Evolutionary conservation across 805 yeast genomes (phyloP), one percentile per base, ranked within the genome.

Genomic region (Saccharomycopsis babjevae): DNA sequence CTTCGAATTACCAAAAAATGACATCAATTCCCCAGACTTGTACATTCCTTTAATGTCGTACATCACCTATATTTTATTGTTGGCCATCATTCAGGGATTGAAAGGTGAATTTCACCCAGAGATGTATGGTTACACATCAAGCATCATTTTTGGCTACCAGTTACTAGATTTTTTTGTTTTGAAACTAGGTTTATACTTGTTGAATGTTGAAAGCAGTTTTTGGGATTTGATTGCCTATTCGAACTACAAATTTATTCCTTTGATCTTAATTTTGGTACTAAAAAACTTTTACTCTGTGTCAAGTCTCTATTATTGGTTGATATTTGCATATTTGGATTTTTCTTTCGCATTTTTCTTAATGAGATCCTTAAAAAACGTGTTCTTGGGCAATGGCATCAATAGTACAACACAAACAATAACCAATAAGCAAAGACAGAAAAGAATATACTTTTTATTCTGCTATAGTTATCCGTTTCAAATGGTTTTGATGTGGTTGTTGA

Each of bases 41-140:
- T 94, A 94, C 73, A 89, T 94, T 59, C 99, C 99, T 5, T 64
- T 89, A 63, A 94, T 96, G 97, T 89, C 97, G 1, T 82, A 88
- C 68, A 82, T 90, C 57, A 90, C 98, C 0, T 92, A 92, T 69
- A 85, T 93, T 57, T 75, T 94, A 63, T 78, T 89, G 42, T 84
- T 93, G 81, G 93, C 97, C 1, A 79, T 88, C 25, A 80, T 88
- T 65, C 88, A 89, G 62, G 99, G 99, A 11, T 74, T 93, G 59
- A 82, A 84, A 61, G 97, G 96, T 32, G 85, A 85, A 36, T 94
- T 94, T 76, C 96, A 93, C 68, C 99, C 99, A 0, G 92, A 92
- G 70, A 78, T 91, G 67, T 81, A 96, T 65, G 97, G 97, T 8
- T 84, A 85, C 69, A 84, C 92, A 63, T 84, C 96, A 20, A 85